phyloP scores from a whole-genome alignment of 2,329 filamentous ascomycete genomes.

The Paecilomyces formosus region DNA sequence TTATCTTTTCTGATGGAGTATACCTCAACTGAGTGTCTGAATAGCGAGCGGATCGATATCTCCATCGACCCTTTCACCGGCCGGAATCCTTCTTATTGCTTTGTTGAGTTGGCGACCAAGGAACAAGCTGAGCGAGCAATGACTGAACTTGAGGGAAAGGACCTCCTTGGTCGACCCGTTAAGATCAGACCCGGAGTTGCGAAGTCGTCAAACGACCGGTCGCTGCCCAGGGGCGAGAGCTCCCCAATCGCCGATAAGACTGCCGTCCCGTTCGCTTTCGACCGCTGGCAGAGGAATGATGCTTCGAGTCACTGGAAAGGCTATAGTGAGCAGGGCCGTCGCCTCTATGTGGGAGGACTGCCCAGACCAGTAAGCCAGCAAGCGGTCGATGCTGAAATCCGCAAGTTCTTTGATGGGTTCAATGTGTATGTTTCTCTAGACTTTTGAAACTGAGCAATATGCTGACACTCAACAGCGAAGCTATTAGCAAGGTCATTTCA shows the following conservation, averaged over 20 bases:
- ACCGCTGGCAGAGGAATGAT: slow-evolving; percentile 38
- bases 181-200: slow-evolving; percentile 59
- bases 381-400: slow-evolving; percentile 35
- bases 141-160: slow-evolving; percentile 46
- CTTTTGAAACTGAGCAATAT: not conserved
- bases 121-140: slow-evolving; percentile 54
- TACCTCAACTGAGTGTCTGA: slow-evolving; percentile 7
- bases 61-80: slow-evolving; percentile 61
- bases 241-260: slow-evolving; percentile 14
- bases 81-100: slow-evolving; percentile 67
- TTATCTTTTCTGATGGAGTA: slow-evolving; percentile 2
- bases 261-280: slow-evolving; percentile 21
- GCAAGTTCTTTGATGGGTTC: slow-evolving; percentile 38
- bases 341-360: slow-evolving; percentile 42
- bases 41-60: slow-evolving; percentile 56
- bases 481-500: slow-evolving; percentile 49
- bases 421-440: slow-evolving; percentile 27
- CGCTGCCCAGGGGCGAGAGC: slow-evolving; percentile 6
- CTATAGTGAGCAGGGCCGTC: slow-evolving; percentile 31
- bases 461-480: slow-evolving; percentile 23
- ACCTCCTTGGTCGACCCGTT: slow-evolving; percentile 52
- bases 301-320: slow-evolving; percentile 25
- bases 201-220: slow-evolving; percentile 35
- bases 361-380: slow-evolving; percentile 37
- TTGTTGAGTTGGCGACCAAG: slow-evolving; percentile 57